Conservation (phyloP, 2,329 filamentous ascomycete genomes). For the Colletotrichum sp. region DNA sequence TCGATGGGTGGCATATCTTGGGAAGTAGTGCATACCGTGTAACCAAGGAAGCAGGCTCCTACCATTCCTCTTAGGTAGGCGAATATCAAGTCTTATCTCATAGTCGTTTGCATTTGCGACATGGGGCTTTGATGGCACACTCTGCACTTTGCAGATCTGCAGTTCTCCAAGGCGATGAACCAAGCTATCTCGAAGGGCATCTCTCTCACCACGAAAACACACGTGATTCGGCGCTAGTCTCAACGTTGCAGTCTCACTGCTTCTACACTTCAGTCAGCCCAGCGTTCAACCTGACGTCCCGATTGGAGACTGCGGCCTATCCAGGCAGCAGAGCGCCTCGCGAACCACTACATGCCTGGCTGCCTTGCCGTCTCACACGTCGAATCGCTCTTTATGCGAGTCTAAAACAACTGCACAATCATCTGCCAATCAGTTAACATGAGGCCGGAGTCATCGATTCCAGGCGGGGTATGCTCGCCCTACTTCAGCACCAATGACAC, state of each 20-base stretch:
- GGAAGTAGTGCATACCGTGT: background rate
- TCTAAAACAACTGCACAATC: background rate
- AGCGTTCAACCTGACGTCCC: background rate
- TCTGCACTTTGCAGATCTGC: background rate
- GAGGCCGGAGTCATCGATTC: background rate
- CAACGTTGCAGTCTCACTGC: background rate
- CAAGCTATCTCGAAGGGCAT: background rate
- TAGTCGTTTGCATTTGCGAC: background rate
- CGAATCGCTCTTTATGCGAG: background rate
- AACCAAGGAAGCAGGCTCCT: background rate
- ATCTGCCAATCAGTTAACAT: background rate
- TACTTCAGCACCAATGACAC: background rate
- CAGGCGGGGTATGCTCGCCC: background rate
- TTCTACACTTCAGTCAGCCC: conserved; percentile 2
- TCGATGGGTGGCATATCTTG: background rate
- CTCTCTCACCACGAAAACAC: background rate
- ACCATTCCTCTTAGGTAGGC: background rate
- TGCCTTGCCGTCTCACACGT: conserved; percentile 7
- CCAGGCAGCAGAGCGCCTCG: conserved; percentile 8
- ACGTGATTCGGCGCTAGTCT: background rate
- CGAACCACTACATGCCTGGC: background rate
- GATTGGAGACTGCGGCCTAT: background rate
- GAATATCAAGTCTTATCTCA: background rate
- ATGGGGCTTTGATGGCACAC: background rate
- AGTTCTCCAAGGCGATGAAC: background rate